Base-by-base conservation (phyloP, 352 stramenopile genomes). In the Peronospora belbahrii region DNA sequence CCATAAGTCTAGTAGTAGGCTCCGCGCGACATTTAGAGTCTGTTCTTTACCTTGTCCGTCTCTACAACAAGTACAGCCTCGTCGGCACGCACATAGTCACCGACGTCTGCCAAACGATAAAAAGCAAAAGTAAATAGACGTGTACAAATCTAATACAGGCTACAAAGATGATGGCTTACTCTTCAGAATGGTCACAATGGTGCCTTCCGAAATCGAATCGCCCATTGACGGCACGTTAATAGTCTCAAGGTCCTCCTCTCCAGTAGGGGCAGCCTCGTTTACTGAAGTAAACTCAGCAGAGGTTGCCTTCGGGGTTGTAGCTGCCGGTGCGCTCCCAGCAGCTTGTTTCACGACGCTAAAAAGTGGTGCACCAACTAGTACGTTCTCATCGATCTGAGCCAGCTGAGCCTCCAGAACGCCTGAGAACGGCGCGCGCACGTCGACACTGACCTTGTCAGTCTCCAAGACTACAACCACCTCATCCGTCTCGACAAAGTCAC, bases 41-140 rank as follows among this genome's bases (percentile, higher is more conserved):
- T n/a, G n/a, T n/a, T n/a, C n/a, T n/a, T n/a, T 4, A 98, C 95
- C 74, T 99, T 99, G 70, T 99, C 97, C 0, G 97, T 99, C 75
- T 99, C 97, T 0, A 99, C 76, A 38, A 98, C 85, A 15, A 98
- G 69, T 2, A 99, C 88, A 8, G 97, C 82, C 48, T 99, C 96
- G 59, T 99, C 96, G 2, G 81, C 77, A 13, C 87, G 74, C 8
- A 98, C 91, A 50, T 92, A 97, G 68, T 98, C 95, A 18, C 96
- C 97, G 19, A 94, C 66, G n/a, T 85, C 80, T 91, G 38, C 11
- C n/a, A 28, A 6, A 54, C 27, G 22, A 37, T 20, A 37, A 49
- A 1, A 39, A 38, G 34, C 6, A 52, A 37, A 10, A 0, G 18
- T 41, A 30, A 58, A 9, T 11, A 25, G 7, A 48, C 11, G 11